phyloP scores from a whole-genome alignment of 495 filamentous ascomycete genomes.

The Thozetella sp. region DNA sequence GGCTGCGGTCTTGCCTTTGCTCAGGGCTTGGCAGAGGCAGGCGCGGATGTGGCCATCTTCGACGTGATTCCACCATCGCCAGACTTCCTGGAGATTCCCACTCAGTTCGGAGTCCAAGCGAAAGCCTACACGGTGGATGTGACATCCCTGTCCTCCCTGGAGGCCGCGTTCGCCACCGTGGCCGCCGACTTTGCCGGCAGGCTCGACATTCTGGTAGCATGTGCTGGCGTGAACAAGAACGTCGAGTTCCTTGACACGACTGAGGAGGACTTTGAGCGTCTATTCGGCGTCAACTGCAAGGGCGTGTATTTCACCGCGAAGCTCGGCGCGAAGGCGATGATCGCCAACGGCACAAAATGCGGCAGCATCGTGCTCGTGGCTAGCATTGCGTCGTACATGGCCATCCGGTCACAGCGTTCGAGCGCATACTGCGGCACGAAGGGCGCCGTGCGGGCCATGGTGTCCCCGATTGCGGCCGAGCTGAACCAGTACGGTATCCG shows the following conservation, averaged over 20 bases:
- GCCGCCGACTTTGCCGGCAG: constrained; percentile 48
- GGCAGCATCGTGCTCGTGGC: constrained; percentile 60
- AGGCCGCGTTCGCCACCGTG: constrained; percentile 40
- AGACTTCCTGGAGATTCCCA: constrained; percentile 41
- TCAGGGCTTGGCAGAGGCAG: constrained; percentile 28
- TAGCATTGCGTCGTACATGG: constrained; percentile 44
- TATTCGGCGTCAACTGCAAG: constrained; percentile 61
- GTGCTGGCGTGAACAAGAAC: constrained; percentile 20
- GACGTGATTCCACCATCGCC: constrained; percentile 4
- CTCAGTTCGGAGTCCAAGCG: constrained; percentile 52
- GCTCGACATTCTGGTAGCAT: constrained; percentile 25
- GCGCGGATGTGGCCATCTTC: constrained; percentile 19
- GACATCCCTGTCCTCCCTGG: constrained; percentile 47
- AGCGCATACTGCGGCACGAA: constrained; percentile 64
- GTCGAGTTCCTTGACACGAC: constrained; percentile 20
- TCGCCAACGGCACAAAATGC: constrained; percentile 48
- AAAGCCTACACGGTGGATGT: constrained; percentile 62
- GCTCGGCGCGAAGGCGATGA: constrained; percentile 48
- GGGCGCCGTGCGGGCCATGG: constrained; percentile 47
- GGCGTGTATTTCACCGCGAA: constrained; percentile 55
- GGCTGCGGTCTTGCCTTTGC: constrained; percentile 27
- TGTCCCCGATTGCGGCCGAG: constrained; percentile 62
- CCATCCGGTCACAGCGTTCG: constrained; percentile 43
- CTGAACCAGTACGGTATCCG: constrained; percentile 66
- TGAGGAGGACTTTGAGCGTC: constrained; percentile 14